These are phyloP conservation scores for Alternaria dauci DNA, from an alignment of 2,329 filamentous ascomycete species.

Conservation along the genomic window DNA sequence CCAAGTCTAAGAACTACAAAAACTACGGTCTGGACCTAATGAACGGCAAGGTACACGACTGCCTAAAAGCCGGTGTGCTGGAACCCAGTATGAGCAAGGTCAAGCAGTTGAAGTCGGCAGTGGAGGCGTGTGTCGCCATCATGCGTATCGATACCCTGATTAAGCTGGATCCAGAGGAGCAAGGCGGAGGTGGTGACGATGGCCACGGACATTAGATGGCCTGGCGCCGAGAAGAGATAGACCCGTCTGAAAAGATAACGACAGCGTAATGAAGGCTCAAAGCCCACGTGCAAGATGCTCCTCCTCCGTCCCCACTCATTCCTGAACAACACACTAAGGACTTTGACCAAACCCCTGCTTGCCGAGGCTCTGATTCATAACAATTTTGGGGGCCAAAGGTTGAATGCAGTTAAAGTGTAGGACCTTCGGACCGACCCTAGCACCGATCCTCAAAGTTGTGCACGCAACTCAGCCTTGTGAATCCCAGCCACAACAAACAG, in stretches of 20 bases:
- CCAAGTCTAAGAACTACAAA: constrained; percentile 96
- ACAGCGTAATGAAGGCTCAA: constrained; percentile 22
- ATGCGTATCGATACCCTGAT: constrained; percentile 99
- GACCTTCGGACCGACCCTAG: constrained; percentile 2
- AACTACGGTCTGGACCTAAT: constrained; percentile 95
- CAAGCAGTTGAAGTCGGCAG: constrained; percentile 96
- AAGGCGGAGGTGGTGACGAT: constrained; percentile 74
- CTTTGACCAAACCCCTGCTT: neutral
- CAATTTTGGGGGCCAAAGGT: constrained; percentile 1
- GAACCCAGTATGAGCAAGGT: constrained; percentile 99
- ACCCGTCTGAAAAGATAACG: constrained; percentile 17
- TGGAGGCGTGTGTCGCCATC: constrained; percentile 98
- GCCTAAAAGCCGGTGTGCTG: constrained; percentile 91
- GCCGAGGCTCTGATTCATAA: neutral
- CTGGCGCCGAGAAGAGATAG: constrained; percentile 10
- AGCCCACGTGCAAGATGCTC: constrained; percentile 15
- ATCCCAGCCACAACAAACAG: neutral
- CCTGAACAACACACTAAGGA: neutral
- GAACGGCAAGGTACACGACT: constrained; percentile 90
- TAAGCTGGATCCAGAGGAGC: constrained; percentile 92
- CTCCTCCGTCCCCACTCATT: constrained; percentile 1
- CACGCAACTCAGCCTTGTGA: neutral
- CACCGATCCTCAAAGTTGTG: neutral
- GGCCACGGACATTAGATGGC: constrained; percentile 78
- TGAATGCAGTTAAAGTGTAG: neutral